Base-by-base conservation (phyloP, 1,284 basidiomycete species). In the Thelephora terrestris region DNA sequence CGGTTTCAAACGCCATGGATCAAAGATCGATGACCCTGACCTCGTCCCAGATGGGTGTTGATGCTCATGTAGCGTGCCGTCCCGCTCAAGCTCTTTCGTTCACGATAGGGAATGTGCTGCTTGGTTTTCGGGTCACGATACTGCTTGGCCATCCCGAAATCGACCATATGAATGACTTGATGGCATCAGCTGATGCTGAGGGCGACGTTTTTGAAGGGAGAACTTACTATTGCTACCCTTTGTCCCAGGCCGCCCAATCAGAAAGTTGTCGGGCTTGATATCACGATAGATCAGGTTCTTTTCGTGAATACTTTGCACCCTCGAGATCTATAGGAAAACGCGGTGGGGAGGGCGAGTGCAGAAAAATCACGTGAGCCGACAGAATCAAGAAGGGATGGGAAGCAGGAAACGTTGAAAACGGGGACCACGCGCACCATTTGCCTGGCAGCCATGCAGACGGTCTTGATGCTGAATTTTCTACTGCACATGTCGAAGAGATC, bases 61-160 rank as follows among this genome's bases (percentile, higher is more conserved):
- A 98, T 98, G 40, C 91, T 95, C 75, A 96, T 98, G 74, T 98
- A 99, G 48, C 95, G 88, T 44, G 95, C 95, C 20, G 95, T 98
- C 44, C 95, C 96, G 16, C 92, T 96, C 49, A 98, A 71, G 56
- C 92, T 96, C 77, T 98, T 98, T 70, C 95, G 92, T 71, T 99
- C 95, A 57, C 95, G 81, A 73, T 99, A 99, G 24, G 95, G 95
- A 54, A 98, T 98, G 69, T 99, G 95, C 45, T 91, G 78, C 67
- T 95, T 94, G 4, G 92, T 95, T 74, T 95, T 96, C 17, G 95
- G 94, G 70, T 99, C 95, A 49, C 95, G 86, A 71, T 97, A 98
- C 69, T 97, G 93, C 69, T 98, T 99, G 47, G 95, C 94, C 76
- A 99, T 90, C 58, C 95, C 95, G 62, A 99, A 99, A 68, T 99